Evolutionary conservation across 176 grass and related monocot genomes (phyloP).

Genomic region (Phragmites australis): DNA sequence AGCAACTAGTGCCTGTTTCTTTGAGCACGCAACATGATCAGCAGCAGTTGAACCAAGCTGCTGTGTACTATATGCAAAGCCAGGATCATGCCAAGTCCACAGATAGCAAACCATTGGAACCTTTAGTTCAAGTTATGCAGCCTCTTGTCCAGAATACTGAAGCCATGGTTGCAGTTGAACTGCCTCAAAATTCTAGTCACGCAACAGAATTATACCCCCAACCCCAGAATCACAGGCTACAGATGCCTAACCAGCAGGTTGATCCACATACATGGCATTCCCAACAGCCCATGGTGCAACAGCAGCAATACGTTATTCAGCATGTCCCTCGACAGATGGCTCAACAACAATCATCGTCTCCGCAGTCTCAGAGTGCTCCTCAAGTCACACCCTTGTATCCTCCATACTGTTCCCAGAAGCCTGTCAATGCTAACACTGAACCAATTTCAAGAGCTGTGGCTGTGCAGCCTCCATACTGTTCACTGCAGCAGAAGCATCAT

Average conservation of each 20-base stretch:
- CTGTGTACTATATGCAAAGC: conserved; percentile 56
- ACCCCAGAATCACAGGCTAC: conserved; percentile 52
- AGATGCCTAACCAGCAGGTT: conserved; percentile 49
- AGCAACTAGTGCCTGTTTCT: conserved; percentile 50
- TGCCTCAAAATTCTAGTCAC: conserved; percentile 43
- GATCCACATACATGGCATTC: conserved; percentile 52
- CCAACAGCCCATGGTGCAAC: conserved; percentile 48
- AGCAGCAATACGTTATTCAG: conserved; percentile 56
- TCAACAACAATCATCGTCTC: conserved; percentile 53
- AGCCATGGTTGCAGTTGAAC: conserved; percentile 41
- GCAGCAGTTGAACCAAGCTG: conserved; percentile 48
- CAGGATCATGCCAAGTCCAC: conserved; percentile 37
- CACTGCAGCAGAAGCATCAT: conserved; percentile 55
- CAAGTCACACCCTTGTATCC: conserved; percentile 69
- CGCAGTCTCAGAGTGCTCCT: conserved; percentile 65
- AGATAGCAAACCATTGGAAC: conserved; percentile 23
- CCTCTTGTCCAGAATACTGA: conserved; percentile 57
- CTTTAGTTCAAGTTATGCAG: conserved; percentile 60
- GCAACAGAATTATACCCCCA: conserved; percentile 41
- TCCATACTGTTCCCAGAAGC: conserved; percentile 60
- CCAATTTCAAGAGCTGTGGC: conserved; percentile 52
- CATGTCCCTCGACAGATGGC: conserved; percentile 44
- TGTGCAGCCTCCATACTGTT: conserved; percentile 57
- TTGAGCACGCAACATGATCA: conserved; percentile 52
- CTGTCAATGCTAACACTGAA: conserved; percentile 56